Percentiles rank a stretch among this genome's conserved stretches.
Evolutionary conservation across 2,329 filamentous ascomycete species (phyloP).

Genomic region (Emmonsiellopsis sp.): DNA sequence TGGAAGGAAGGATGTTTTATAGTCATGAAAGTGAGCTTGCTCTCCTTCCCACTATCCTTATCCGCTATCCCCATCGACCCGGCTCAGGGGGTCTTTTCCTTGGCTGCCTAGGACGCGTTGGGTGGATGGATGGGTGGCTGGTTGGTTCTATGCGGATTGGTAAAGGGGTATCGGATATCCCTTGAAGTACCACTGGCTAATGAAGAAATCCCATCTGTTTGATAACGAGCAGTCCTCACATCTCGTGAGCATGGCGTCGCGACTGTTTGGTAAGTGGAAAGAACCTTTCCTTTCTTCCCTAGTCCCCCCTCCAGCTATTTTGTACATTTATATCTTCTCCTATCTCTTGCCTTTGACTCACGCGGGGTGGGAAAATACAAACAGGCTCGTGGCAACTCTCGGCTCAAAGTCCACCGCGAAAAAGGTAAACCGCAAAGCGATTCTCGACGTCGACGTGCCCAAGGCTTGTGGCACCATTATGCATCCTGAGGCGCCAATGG

Average conservation of each 20-base stretch:
- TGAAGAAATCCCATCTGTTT: not conserved
- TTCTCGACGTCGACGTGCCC: conserved; percentile 75
- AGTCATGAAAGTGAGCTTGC: conserved; percentile 72
- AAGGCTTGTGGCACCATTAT: conserved; percentile 86
- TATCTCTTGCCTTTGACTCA: not conserved
- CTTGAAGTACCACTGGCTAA: not conserved
- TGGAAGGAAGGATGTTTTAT: conserved; percentile 64
- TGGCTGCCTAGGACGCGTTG: too few species aligned
- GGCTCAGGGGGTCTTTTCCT: too few species aligned
- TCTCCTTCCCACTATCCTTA: not conserved
- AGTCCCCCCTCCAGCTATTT: not conserved
- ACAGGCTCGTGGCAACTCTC: conserved; percentile 83
- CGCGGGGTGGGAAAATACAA: not conserved
- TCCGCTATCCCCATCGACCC: too few species aligned
- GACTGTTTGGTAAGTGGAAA: conserved; percentile 68
- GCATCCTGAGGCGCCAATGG: conserved; percentile 75
- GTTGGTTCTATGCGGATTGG: not conserved
- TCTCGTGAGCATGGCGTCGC: conserved; percentile 84
- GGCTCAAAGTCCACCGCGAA: conserved; percentile 61
- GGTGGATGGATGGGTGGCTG: too few species aligned
- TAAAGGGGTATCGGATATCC: not conserved
- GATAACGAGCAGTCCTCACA: conserved; percentile 53
- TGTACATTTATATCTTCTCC: not conserved
- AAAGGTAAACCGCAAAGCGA: conserved; percentile 73
- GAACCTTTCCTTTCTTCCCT: not conserved